A percentile compares a stretch with the other conserved stretches of the same genome.
phyloP scores from a whole-genome alignment of 2,329 filamentous ascomycete species.

The Hymenoscyphus infarciens region DNA sequence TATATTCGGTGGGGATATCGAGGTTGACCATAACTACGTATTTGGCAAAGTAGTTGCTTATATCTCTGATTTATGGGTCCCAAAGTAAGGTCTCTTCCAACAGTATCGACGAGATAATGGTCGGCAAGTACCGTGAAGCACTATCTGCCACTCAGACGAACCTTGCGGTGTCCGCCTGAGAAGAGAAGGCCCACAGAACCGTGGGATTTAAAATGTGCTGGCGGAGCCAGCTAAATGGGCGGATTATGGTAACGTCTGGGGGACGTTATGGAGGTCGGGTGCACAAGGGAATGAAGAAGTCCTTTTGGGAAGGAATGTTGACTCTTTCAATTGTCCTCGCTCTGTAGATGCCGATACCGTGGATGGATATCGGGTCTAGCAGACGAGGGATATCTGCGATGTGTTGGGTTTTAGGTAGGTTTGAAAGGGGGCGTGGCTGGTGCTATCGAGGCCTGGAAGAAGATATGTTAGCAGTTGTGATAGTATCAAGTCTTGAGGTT shows the following conservation, averaged over 20 bases:
- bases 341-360: conserved; percentile 81
- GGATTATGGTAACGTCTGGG: conserved; percentile 56
- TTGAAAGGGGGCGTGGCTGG: conserved; percentile 42
- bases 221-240: conserved; percentile 78
- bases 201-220: conserved; percentile 64
- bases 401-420: conserved; percentile 30
- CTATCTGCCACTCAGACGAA: conserved; percentile 98
- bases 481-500: not conserved
- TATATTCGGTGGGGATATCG: conserved; percentile 76
- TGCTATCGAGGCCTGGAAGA: conserved; percentile 58
- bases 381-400: conserved; percentile 66
- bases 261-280: conserved; percentile 90
- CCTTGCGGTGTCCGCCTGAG: conserved; percentile 89
- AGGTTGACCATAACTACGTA: conserved; percentile 75
- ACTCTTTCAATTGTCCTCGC: conserved; percentile 58
- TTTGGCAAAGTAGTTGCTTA: not conserved
- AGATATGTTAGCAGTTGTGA: conserved; percentile 6
- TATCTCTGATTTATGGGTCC: conserved; percentile 1
- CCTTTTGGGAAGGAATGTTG: conserved; percentile 86
- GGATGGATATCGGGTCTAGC: conserved; percentile 78
- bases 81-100: conserved; percentile 1
- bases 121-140: conserved; percentile 70
- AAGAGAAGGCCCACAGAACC: conserved; percentile 92
- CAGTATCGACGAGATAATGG: conserved; percentile 16
- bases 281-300: conserved; percentile 77